These are phyloP conservation scores for Aspergillus nidulans DNA, from an alignment of 495 filamentous ascomycete genomes.

Conservation along the genomic window DNA sequence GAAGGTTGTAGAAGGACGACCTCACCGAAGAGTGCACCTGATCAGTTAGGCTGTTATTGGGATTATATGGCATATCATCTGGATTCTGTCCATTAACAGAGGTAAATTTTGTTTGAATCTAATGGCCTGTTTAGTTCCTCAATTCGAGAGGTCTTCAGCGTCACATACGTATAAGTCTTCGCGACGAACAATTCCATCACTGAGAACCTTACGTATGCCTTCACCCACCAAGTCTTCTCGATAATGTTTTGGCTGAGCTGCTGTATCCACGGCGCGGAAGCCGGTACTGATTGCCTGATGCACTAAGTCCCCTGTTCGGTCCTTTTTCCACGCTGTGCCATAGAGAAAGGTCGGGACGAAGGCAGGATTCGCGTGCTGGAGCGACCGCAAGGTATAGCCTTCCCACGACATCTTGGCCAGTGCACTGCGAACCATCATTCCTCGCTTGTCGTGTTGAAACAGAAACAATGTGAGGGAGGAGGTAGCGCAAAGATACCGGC, in stretches of 20 bases:
- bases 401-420: constrained; percentile 33
- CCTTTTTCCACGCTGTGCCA: constrained; percentile 87
- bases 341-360: constrained; percentile 61
- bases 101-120: constrained; percentile 84
- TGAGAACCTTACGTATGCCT: constrained; percentile 56
- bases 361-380: constrained; percentile 22
- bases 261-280: constrained; percentile 74
- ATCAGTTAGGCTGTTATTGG: constrained; percentile 44
- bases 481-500: neutral
- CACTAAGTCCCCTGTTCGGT: constrained; percentile 61
- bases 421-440: constrained; percentile 23
- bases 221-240: constrained; percentile 66
- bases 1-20: constrained; percentile 66
- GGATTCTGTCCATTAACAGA: constrained; percentile 56
- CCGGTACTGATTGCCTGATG: constrained; percentile 64
- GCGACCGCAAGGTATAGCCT: constrained; percentile 30
- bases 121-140: constrained; percentile 8
- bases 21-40: constrained; percentile 63
- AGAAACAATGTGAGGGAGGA: neutral
- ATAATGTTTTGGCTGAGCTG: constrained; percentile 76
- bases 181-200: constrained; percentile 52
- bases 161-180: constrained; percentile 57
- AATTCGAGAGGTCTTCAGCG: neutral
- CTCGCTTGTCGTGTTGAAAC: neutral
- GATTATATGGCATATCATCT: constrained; percentile 56